These are phyloP conservation scores for Nepenthes gracilis DNA, from an alignment of 148 eudicot genomes.

Conservation along the genomic window DNA sequence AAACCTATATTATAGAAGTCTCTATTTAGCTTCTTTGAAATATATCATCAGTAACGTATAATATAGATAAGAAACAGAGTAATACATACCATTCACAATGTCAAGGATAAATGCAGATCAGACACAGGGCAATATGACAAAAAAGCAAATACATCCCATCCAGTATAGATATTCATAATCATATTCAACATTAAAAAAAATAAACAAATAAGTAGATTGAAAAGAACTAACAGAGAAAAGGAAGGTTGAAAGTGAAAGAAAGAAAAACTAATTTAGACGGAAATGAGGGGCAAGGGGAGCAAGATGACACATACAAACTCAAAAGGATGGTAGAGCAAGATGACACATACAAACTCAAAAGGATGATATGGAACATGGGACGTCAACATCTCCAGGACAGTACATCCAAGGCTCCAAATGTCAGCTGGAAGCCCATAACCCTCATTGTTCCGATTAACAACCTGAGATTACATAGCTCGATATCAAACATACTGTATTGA, in stretches of 20 bases:
- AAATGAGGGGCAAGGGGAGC: not conserved
- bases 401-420: conserved; percentile 98
- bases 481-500: conserved; percentile 1
- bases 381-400: conserved; percentile 86
- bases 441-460: conserved; percentile 36
- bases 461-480: conserved; percentile 28
- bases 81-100: too few relatives aligned
- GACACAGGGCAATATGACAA: too few relatives aligned
- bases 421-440: conserved; percentile 90
- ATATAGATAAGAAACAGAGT: too few relatives aligned
- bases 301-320: conserved; percentile 41
- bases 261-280: too few relatives aligned
- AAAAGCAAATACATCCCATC: too few relatives aligned
- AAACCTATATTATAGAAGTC: too few relatives aligned
- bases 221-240: too few relatives aligned
- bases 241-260: too few relatives aligned
- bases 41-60: too few relatives aligned
- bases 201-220: not conserved
- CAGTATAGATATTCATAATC: too few relatives aligned
- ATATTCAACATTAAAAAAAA: not conserved
- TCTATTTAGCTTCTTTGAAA: too few relatives aligned
- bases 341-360: conserved; percentile 46
- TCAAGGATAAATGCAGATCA: too few relatives aligned
- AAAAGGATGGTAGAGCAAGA: not conserved
- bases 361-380: conserved; percentile 57